phyloP scores from a whole-genome alignment of 768 basidiomycete genomes.

The Russula abietina region DNA sequence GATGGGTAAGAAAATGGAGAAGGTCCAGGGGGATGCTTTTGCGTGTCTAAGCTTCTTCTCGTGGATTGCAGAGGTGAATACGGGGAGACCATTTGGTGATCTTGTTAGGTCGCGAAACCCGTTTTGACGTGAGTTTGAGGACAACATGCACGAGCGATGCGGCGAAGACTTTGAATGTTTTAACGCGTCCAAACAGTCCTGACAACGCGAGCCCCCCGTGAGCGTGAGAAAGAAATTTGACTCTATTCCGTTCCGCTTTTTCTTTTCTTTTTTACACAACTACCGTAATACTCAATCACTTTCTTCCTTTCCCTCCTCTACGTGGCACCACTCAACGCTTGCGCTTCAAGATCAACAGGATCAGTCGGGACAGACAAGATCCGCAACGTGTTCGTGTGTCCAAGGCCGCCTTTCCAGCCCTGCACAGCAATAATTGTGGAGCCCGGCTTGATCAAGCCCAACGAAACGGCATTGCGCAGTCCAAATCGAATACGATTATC shows the following conservation, averaged over 20 bases:
- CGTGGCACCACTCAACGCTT: constrained; percentile 42
- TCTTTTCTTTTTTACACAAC: background rate
- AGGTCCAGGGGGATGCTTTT: constrained; percentile 47
- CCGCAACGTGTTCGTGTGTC: constrained; percentile 89
- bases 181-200: background rate
- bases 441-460: constrained; percentile 85
- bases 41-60: constrained; percentile 56
- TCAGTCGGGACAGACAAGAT: constrained; percentile 81
- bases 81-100: constrained; percentile 40
- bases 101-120: constrained; percentile 42
- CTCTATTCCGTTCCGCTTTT: background rate
- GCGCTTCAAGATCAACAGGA: constrained; percentile 66
- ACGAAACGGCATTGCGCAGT: constrained; percentile 69
- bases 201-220: background rate
- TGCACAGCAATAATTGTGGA: constrained; percentile 92
- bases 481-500: constrained; percentile 90
- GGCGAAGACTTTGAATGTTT: background rate
- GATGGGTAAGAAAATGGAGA: constrained; percentile 53
- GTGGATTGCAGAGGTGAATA: constrained; percentile 52
- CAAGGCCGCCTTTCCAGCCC: constrained; percentile 98
- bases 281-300: constrained; percentile 2
- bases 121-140: constrained; percentile 43
- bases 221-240: background rate
- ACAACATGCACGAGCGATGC: constrained; percentile 35
- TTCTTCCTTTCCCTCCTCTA: background rate